Evolutionary conservation across 768 basidiomycete species (phyloP).

Genomic region (Suillus spraguei): DNA sequence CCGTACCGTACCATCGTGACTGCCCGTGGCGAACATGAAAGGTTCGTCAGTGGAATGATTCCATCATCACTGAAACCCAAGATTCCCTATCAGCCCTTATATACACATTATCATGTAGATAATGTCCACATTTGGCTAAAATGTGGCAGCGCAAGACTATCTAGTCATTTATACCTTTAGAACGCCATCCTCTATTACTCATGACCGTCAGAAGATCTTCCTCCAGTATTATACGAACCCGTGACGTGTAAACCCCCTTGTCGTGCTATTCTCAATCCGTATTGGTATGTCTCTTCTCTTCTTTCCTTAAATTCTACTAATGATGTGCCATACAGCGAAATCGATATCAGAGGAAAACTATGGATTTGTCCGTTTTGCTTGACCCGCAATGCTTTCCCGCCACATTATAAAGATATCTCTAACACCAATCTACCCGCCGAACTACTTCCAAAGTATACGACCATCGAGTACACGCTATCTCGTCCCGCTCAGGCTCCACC

Average conservation of each 20-base stretch:
- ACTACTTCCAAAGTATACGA: slow-evolving; percentile 96
- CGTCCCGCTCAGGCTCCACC: slow-evolving; percentile 92
- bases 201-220: slow-evolving; percentile 67
- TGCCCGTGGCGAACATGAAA: too few relatives aligned
- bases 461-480: slow-evolving; percentile 98
- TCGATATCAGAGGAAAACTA: slow-evolving; percentile 96
- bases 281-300: slow-evolving; percentile 64
- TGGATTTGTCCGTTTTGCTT: slow-evolving; percentile 99
- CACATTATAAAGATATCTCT: slow-evolving; percentile 98
- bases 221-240: slow-evolving; percentile 96
- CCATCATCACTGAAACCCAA: too few relatives aligned
- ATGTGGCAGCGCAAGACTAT: too few relatives aligned
- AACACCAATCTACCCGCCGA: slow-evolving; percentile 96
- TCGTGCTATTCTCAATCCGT: slow-evolving; percentile 96
- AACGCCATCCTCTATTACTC: too few relatives aligned
- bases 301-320: slow-evolving; percentile 3
- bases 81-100: too few relatives aligned
- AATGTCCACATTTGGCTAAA: too few relatives aligned
- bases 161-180: too few relatives aligned
- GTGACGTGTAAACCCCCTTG: slow-evolving; percentile 98
- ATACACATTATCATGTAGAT: too few relatives aligned
- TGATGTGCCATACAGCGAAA: slow-evolving; percentile 64
- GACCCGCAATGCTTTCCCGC: slow-evolving; percentile 94
- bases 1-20: too few relatives aligned
- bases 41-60: too few relatives aligned